Conservation (phyloP, 306 rosid genomes). For the Potentilla sterilis region DNA sequence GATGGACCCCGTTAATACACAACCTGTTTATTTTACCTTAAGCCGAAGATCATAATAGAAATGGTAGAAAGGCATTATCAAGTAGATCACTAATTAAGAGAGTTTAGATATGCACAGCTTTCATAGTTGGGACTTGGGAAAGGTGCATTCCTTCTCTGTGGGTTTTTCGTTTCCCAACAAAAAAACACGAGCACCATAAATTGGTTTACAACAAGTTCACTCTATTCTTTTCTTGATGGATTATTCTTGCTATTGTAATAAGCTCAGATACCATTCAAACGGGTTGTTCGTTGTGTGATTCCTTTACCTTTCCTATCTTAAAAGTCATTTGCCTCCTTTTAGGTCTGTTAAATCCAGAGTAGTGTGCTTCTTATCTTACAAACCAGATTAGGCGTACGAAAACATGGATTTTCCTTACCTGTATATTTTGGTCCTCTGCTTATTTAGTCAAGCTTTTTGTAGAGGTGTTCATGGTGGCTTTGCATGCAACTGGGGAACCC, state of each 20-base stretch:
- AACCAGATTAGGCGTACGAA: slow-evolving; percentile 3
- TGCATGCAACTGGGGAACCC: slow-evolving; percentile 86
- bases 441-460: slow-evolving; percentile 37
- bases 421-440: slow-evolving; percentile 44
- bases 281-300: slow-evolving; percentile 43
- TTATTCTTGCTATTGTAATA: slow-evolving; percentile 27
- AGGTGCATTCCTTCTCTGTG: not conserved
- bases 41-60: no score
- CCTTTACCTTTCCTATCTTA: slow-evolving; percentile 59
- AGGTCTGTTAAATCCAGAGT: slow-evolving; percentile 6
- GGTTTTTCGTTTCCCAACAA: slow-evolving; percentile 15
- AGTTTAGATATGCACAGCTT: not conserved
- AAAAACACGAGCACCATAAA: slow-evolving; percentile 14
- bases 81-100: no score
- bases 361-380: slow-evolving; percentile 23
- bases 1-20: no score
- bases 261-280: slow-evolving; percentile 22
- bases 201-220: slow-evolving; percentile 29
- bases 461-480: slow-evolving; percentile 59
- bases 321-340: slow-evolving; percentile 35
- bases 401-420: slow-evolving; percentile 45
- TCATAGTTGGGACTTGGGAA: not conserved
- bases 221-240: slow-evolving; percentile 59
- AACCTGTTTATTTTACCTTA: no score
- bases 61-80: no score